Evolutionary conservation across 805 yeast genomes (phyloP).

Genomic region (Cyberlindnera xishuangbannaensis): DNA sequence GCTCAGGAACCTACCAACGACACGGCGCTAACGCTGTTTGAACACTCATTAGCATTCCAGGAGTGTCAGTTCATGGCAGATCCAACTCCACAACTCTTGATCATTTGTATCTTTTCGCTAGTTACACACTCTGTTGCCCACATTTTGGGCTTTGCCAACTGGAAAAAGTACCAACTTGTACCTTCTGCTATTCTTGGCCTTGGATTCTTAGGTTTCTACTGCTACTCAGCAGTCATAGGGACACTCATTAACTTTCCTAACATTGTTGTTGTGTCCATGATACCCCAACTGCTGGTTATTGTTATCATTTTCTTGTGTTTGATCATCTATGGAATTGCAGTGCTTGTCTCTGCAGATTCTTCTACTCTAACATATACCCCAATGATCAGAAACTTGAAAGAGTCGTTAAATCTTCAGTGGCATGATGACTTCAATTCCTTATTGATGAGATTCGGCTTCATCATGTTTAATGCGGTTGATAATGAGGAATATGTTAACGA

Average conservation of each 20-base stretch:
- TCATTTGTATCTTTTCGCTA: slow-evolving; percentile 50
- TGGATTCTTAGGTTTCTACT: slow-evolving; percentile 43
- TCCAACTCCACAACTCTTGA: slow-evolving; percentile 49
- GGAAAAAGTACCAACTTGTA: slow-evolving; percentile 50
- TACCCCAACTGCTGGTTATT: slow-evolving; percentile 60
- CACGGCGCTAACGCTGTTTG: slow-evolving; percentile 67
- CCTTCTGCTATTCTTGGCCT: slow-evolving; percentile 59
- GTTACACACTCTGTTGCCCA: slow-evolving; percentile 59
- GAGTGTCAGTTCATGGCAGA: slow-evolving; percentile 49
- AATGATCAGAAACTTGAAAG: slow-evolving; percentile 33
- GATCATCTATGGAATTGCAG: slow-evolving; percentile 50
- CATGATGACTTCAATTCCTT: slow-evolving; percentile 65
- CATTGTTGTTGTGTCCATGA: slow-evolving; percentile 49
- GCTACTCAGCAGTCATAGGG: slow-evolving; percentile 35
- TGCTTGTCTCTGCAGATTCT: slow-evolving; percentile 44
- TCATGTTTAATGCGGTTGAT: slow-evolving; percentile 64
- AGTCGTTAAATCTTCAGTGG: slow-evolving; percentile 32
- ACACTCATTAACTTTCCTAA: slow-evolving; percentile 45
- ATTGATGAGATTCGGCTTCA: slow-evolving; percentile 50
- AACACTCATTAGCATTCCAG: slow-evolving; percentile 70
- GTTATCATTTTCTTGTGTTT: slow-evolving; percentile 46
- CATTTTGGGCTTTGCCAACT: slow-evolving; percentile 49
- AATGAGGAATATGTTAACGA: slow-evolving; percentile 61
- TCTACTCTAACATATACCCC: slow-evolving; percentile 29
- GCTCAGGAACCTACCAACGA: slow-evolving; percentile 56